Conservation (phyloP, 2,329 filamentous ascomycete species). For the Chaetomium sp. region DNA sequence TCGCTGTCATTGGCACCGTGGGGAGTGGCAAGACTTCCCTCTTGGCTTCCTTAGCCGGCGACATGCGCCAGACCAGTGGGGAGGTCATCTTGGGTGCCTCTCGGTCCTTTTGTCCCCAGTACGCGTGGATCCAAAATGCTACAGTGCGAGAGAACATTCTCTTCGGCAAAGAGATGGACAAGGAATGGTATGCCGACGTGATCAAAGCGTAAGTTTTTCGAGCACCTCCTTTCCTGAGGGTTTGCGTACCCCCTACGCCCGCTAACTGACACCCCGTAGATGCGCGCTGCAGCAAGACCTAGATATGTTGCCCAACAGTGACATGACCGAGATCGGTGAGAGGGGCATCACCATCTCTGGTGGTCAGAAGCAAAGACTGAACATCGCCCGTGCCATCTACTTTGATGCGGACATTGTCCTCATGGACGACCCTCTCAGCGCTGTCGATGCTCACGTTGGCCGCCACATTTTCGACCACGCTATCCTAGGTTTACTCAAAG, state of each 20-base stretch:
- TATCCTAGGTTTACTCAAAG: constrained; percentile 78
- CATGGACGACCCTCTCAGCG: constrained; percentile 63
- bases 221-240: not conserved
- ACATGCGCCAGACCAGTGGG: constrained; percentile 80
- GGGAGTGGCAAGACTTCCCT: constrained; percentile 87
- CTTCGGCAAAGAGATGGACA: constrained; percentile 74
- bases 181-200: constrained; percentile 76
- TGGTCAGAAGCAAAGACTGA: constrained; percentile 89
- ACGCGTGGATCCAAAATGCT: constrained; percentile 95
- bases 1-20: constrained; percentile 83
- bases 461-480: constrained; percentile 86
- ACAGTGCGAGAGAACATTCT: constrained; percentile 82
- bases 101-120: constrained; percentile 88
- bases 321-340: constrained; percentile 89
- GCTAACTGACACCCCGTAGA: constrained; percentile 28
- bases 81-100: constrained; percentile 69
- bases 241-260: too few species aligned
- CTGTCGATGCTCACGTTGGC: constrained; percentile 64
- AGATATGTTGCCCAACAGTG: constrained; percentile 86
- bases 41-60: constrained; percentile 80
- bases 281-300: constrained; percentile 81
- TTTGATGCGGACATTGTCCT: constrained; percentile 62
- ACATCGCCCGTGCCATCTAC: constrained; percentile 79
- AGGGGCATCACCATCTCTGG: constrained; percentile 92
- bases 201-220: constrained; percentile 57